Base-by-base conservation (phyloP, 371 early-diverging fungal species). In the Gilbertella persicaria region DNA sequence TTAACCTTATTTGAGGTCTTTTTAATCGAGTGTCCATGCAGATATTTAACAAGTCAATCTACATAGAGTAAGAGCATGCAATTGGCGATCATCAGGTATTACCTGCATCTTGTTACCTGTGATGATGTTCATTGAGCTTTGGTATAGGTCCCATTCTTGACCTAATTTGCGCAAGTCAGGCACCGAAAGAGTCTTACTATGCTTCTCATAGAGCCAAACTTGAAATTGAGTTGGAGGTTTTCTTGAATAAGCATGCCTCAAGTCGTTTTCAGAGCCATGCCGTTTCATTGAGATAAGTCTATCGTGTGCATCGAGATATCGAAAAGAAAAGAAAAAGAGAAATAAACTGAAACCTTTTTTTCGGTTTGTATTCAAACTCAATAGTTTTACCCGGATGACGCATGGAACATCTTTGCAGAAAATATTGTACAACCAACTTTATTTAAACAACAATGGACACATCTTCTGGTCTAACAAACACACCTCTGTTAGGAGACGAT, bases 1-100 rank as follows among this genome's bases (percentile, higher is more conserved):
- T 50, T 17, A 76, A 60, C 25, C 73, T 64, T 69, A 76, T 76
- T 8, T 62, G 19, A 0, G 77, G 77, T 9, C 73, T 45, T 46
- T 53, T 68, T 20, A 70, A 53, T 6, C 51, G 50, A 3, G 54
- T 55, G 47, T 73, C 71, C 29, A 67, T 64, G 17, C 69, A 62
- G 30, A 73, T 62, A 64, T 76, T 76, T 6, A 76, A 50, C n/a
- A 76, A 41, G 53, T 76, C 77, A 38, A 73, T 65, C 77, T 76
- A 58, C 23, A 16, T 3, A 20, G 25, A 12, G 39, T 14, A 5
- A n/a, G 19, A 21, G 5, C 17, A 6, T 17, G 45, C 60, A 68
- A 71, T 58, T 74, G 75, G 37, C 71, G 30, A 45, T 60, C 64
- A 17, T 63, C 70, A 25, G 53, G 45, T 50, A 44, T 17, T 28